These are phyloP conservation scores for Beauveria caledonica DNA, from an alignment of 2,329 filamentous ascomycete genomes.

Conservation along the genomic window DNA sequence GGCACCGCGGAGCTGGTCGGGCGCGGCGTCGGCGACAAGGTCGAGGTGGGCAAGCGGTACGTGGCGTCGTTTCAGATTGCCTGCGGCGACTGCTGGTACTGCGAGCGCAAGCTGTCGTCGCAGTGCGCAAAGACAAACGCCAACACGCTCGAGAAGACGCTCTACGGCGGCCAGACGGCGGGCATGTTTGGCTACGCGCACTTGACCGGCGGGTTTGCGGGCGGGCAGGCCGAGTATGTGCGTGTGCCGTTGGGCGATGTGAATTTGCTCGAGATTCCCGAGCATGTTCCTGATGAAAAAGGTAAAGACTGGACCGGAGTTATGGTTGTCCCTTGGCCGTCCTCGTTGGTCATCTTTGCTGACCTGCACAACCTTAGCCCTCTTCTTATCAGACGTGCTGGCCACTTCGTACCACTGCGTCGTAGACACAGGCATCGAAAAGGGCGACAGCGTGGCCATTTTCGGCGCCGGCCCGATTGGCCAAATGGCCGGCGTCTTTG, in stretches of 20 bases:
- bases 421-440: slow-evolving; percentile 73
- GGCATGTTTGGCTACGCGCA: slow-evolving; percentile 69
- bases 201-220: slow-evolving; percentile 80
- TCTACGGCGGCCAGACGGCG: slow-evolving; percentile 72
- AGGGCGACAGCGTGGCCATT: slow-evolving; percentile 69
- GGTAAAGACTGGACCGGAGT: slow-evolving; percentile 24
- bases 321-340: too few species aligned
- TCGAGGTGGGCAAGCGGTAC: slow-evolving; percentile 58
- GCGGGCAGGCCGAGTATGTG: slow-evolving; percentile 81
- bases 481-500: slow-evolving; percentile 74
- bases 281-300: slow-evolving; percentile 77
- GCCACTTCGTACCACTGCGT: slow-evolving; percentile 74
- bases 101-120: slow-evolving; percentile 67
- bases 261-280: slow-evolving; percentile 72
- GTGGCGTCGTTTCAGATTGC: slow-evolving; percentile 86
- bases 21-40: slow-evolving; percentile 36
- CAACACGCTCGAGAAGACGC: slow-evolving; percentile 59
- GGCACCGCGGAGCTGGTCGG: slow-evolving; percentile 50
- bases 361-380: slow-evolving; percentile 22
- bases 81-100: slow-evolving; percentile 64
- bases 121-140: slow-evolving; percentile 75
- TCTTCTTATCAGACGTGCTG: slow-evolving; percentile 76
- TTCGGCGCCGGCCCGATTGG: slow-evolving; percentile 84
- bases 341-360: neutral
- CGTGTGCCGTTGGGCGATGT: slow-evolving; percentile 73